phyloP scores from a whole-genome alignment of 495 filamentous ascomycete species.

The Chaetomium fimeti region DNA sequence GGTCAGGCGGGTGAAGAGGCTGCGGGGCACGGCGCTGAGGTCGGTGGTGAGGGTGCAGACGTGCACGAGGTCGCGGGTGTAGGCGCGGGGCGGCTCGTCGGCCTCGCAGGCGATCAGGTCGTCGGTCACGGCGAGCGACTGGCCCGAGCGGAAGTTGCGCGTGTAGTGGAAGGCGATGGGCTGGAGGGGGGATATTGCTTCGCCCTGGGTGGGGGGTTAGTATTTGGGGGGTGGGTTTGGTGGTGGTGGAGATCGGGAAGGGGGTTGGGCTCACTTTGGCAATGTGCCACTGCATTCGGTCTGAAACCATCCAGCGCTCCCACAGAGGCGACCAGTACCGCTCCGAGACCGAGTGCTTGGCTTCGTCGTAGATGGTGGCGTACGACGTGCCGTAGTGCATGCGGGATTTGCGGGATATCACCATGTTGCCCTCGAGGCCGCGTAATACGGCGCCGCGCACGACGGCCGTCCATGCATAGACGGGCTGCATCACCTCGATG shows the following conservation, averaged over 20 bases:
- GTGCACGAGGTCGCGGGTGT: slow-evolving; percentile 56
- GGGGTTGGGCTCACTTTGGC: slow-evolving; percentile 51
- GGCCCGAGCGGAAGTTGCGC: slow-evolving; percentile 68
- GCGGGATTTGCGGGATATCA: slow-evolving; percentile 62
- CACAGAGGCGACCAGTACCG: slow-evolving; percentile 73
- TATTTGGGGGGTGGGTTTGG: neutral
- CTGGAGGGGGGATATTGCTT: slow-evolving; percentile 62
- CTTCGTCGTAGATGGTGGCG: slow-evolving; percentile 70
- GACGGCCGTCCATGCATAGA: slow-evolving; percentile 76
- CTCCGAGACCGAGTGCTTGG: slow-evolving; percentile 63
- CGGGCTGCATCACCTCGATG: slow-evolving; percentile 72
- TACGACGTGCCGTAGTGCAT: slow-evolving; percentile 79
- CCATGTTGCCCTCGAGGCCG: slow-evolving; percentile 70
- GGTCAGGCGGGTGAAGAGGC: slow-evolving; percentile 62
- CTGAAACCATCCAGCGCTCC: slow-evolving; percentile 77
- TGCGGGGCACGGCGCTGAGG: slow-evolving; percentile 64
- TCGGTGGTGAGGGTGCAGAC: slow-evolving; percentile 79
- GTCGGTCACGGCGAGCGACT: slow-evolving; percentile 66
- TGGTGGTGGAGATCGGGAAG: slow-evolving; percentile 1
- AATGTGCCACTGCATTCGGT: slow-evolving; percentile 80
- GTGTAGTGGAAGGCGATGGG: slow-evolving; percentile 77
- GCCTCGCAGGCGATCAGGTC: slow-evolving; percentile 69
- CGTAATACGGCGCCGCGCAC: slow-evolving; percentile 65
- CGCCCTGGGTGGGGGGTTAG: slow-evolving; percentile 47
- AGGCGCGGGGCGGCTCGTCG: slow-evolving; percentile 60